phyloP scores from a whole-genome alignment of 1,284 basidiomycete species.

The Naganishia cerealis region DNA sequence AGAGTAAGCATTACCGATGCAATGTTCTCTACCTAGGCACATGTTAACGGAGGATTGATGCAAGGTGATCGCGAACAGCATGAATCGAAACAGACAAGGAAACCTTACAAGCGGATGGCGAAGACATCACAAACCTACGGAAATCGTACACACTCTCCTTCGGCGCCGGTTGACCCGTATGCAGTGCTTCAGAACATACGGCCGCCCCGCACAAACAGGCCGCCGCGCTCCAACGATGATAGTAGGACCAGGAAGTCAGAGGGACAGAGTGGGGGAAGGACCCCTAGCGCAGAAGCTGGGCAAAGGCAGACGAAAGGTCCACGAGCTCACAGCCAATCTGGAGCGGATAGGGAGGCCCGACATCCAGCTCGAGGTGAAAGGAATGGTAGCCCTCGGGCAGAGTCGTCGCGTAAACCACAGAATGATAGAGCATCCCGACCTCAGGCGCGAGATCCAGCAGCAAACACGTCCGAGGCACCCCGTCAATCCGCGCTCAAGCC shows the following conservation, averaged over 20 bases:
- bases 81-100: not conserved
- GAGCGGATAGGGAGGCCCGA: not conserved
- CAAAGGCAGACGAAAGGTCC: constrained; percentile 2
- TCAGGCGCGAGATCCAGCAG: not conserved
- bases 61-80: not conserved
- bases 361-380: constrained; percentile 6
- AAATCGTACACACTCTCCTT: not conserved
- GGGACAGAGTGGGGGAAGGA: constrained; percentile 3
- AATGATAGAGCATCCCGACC: constrained; percentile 1
- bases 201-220: not conserved
- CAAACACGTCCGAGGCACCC: not conserved
- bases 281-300: not conserved
- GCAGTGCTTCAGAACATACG: constrained; percentile 3
- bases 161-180: not conserved
- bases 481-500: not conserved
- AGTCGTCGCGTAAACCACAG: not conserved
- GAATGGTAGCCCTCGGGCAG: not conserved
- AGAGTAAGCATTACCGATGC: not conserved
- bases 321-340: not conserved
- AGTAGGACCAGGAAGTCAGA: constrained; percentile 3
- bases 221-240: not conserved
- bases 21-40: not conserved
- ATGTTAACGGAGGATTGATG: not conserved
- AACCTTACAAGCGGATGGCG: not conserved
- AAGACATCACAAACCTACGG: not conserved